Base-by-base conservation (phyloP, 352 stramenopile species). In the Pythium brachiatum region DNA sequence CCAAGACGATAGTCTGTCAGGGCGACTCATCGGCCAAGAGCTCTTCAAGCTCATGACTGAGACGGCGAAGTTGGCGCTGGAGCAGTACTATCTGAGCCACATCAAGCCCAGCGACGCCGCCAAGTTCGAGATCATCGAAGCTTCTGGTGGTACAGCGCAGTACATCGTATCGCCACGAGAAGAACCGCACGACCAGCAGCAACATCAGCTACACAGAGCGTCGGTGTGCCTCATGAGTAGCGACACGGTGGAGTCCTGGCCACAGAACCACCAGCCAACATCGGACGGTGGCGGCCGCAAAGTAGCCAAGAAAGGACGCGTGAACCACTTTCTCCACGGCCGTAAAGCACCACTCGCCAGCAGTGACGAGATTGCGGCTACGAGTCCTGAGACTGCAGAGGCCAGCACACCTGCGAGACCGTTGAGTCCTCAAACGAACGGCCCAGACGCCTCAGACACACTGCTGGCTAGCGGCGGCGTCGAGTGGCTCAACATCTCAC, bases 21-120 rank as follows among this genome's bases (percentile, higher is more conserved):
- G 78, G 1, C 78, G 78, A 2, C 68, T 93, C 8, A 82, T 89
- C 15, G 82, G 79, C 26, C 64, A 74, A 3, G 77, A 94, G 41
- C 60, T 86, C 12, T 94, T 80, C 75, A 88, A 87, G 43, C 53
- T 92, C 12, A 66, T 82, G 53, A 58, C 81, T 15, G 83, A 94
- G 65, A 78, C 74, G 29, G 84, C 79, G 11, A 94, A 94, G 58
- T 70, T 88, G 48, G 80, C 78, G 15, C 68, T 96, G 27, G 85
- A 94, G 63, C 69, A 88, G 51, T 89, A 86, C 60, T 88, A 88
- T 43, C n/a, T 86, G 9, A 72, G 79, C 52, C 71, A 74, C 16
- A 74, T 77, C 29, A 77, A 72, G 32, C 62, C 76, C 0, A 66
- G 70, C 7, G 78, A 91, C 59, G 74, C 70, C 6, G 68, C 76